Base-by-base conservation (phyloP, 306 rosid species). In the Pyrus communis region DNA sequence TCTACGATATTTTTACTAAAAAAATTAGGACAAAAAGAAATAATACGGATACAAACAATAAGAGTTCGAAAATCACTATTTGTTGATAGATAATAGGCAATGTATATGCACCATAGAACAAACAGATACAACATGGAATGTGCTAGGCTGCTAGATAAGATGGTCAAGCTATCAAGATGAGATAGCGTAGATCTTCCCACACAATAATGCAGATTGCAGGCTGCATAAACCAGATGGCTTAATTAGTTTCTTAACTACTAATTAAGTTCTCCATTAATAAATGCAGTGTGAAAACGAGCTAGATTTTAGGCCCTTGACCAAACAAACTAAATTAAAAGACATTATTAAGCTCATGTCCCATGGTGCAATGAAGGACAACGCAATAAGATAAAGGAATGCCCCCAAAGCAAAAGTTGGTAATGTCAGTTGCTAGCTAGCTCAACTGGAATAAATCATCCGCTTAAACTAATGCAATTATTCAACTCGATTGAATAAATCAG, bases 241-340 rank as follows among this genome's bases (percentile, higher is more conserved):
- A 23, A 35, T 82, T 84, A 71, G 77, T 79, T 82, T 74, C 31
- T 30, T 38, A 52, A 77, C 33, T 51, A 18, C 17, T 17, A 15
- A 51, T 51, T 51, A 15, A 51, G 18, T 51, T 15, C 18, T 51
- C 55, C 55, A 74, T 21, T 4, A 60, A 25, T 9, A 30, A 7
- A 1, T 30, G 2, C 77, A 33, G 78, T 69, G 85, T 76, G 73
- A 75, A 76, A 80, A 71, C 77, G 84, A 82, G 88, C 80, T 77
- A 85, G 91, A 85, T 82, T 81, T 70, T 86, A 82, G 87, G 84
- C 76, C 76, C 85, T 89, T 85, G 94, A 89, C 92, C 92, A 81
- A 86, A 79, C 74, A 69, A 70, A 76, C 75, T 63, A 79, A 77
- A 81, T 84, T 81, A 79, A 86, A 79, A 79, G 75, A 80, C 83